Evolutionary conservation across 768 basidiomycete species (phyloP), one percentile per base, ranked within the genome.

Genomic region (Leccinellum luteum): DNA sequence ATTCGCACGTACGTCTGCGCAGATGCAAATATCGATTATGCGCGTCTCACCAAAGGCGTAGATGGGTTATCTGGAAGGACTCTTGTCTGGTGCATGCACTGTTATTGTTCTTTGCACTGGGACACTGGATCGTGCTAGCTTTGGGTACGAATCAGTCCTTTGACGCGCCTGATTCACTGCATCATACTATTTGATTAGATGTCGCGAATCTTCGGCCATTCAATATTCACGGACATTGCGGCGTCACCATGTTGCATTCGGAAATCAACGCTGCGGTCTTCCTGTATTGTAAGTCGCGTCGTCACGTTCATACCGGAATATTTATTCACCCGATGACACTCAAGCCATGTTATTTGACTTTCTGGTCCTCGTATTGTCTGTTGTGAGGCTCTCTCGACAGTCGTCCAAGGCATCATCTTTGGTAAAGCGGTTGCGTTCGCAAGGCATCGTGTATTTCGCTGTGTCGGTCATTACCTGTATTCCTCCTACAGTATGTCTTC

Each of bases 11-110:
- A 53, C 55, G 69, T 53, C 31, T 8, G 9, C 8, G 17, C 35
- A 38, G 47, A 3, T 8, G 0, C 21, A 6, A 38, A 27, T 21
- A 1, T 38, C 7, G 6, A 2, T 10, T 21, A 7, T 27, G 43
- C 8, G 13, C 1, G 7, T 49, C 45, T 60, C 32, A 52, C 48
- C 19, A 56, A 15, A 12, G 35, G 7, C 13, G 10, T 43, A 72
- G 71, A 57, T 70, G 71, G 69, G 49, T 66, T 30, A 61, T 70
- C 45, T 70, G 71, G 69, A 70, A 49, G 35, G 52, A 48, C 9
- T 58, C 62, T 4, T 53, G 43, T 38, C 32, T 38, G 3, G 61
- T 72, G n/a, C 59, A 66, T 31, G 1, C 23, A 4, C 14, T 71
- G 14, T 34, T 72, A 1, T 10, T 58, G 32, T 1, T 58, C 0